Evolutionary conservation across 768 basidiomycete genomes (phyloP), one percentile per base, ranked within the genome.

Genomic region (Suillus alpinus): DNA sequence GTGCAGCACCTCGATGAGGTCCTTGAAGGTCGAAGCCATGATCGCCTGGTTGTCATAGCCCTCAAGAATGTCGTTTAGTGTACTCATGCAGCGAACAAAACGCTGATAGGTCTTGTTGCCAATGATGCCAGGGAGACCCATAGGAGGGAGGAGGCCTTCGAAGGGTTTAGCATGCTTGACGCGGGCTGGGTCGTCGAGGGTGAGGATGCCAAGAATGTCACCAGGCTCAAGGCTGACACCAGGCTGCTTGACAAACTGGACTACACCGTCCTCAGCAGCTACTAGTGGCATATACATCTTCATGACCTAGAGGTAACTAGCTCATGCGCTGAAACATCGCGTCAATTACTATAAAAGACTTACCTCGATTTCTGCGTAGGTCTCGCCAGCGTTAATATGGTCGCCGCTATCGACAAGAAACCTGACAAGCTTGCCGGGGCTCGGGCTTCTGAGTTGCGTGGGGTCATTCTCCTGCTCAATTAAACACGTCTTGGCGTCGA

Each of bases 221-320:
- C 97, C 97, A 13, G 95, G 94, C 64, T 96, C 93, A 58, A 99
- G 85, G 65, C 93, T 95, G 70, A 95, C 93, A 68, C 97, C 97
- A 59, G 97, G 93, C 73, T 99, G 97, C 77, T 98, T 99, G 76
- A 98, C 93, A 68, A 98, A 86, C 68, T 96, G 95, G 18, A 95
- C 88, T 50, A 89, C 83, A 68, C 97, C 97, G 72, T 96, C 94
- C 73, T 99, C 97, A 3, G 90, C 85, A 6, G 95, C 94, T 59
- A 93, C 87, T 59, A 99, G 85, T 4, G 95, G 95, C 96, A 99
- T 97, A 76, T 97, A 97, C 97, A 98, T 99, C 80, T 99, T 98
- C 94, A 97, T 95, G 62, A 94, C 92, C 89, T 91, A 58, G 6
- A 61, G 43, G 51, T 23, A 39, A 32, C 47, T 31, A 51, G 59